Percentiles rank a stretch among this genome's conserved stretches.
Evolutionary conservation across 208 protist genomes (phyloP).

Genomic region (Leishmania arabica): DNA sequence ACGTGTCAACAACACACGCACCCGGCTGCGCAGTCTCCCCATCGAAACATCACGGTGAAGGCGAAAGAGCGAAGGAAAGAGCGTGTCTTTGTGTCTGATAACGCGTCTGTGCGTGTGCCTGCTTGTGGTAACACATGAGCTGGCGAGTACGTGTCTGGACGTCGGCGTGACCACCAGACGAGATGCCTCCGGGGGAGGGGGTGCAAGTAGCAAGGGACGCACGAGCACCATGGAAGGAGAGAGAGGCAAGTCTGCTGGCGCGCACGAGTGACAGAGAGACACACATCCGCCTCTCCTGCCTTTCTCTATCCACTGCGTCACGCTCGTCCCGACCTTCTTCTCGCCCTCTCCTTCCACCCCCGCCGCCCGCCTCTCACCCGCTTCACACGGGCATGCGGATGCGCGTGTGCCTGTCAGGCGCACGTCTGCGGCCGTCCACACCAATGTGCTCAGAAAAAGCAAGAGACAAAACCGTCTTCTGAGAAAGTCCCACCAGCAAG

Average conservation of each 20-base stretch:
- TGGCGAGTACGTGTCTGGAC: neutral
- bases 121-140: neutral
- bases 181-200: neutral
- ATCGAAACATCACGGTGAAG: neutral
- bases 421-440: neutral
- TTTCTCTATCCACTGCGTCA: neutral
- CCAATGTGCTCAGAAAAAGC: neutral
- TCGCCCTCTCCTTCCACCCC: neutral
- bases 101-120: neutral
- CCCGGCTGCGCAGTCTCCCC: neutral
- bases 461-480: neutral
- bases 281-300: neutral
- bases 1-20: neutral
- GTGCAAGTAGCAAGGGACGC: neutral
- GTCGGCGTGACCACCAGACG: neutral
- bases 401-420: neutral
- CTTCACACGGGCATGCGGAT: neutral
- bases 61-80: neutral
- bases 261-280: neutral
- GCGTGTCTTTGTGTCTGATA: neutral
- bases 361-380: no score
- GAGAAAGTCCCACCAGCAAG: no score
- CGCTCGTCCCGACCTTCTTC: neutral
- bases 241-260: neutral
- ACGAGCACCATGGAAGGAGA: neutral